These are phyloP conservation scores for Fusarium fracticaudum DNA, from an alignment of 2,329 filamentous ascomycete genomes.

Conservation along the genomic window DNA sequence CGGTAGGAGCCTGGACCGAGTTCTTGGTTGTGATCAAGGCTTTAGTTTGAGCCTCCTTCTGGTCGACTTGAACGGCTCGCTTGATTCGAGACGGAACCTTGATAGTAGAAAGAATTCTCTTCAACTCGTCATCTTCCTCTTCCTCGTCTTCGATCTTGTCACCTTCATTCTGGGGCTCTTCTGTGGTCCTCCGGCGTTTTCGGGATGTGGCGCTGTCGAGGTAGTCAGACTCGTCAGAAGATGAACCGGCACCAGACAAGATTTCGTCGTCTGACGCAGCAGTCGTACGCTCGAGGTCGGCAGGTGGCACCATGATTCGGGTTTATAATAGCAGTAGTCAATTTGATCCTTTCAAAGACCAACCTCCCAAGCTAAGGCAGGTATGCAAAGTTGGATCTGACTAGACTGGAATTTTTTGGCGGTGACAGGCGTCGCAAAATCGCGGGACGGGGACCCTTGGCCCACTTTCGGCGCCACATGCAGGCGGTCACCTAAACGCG, in stretches of 20 bases:
- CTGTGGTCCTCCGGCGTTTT: constrained; percentile 56
- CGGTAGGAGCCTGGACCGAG: constrained; percentile 60
- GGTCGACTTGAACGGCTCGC: constrained; percentile 45
- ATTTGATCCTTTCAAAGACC: constrained; percentile 16
- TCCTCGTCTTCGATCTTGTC: constrained; percentile 43
- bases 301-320: constrained; percentile 33
- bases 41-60: constrained; percentile 32
- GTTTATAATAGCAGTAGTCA: constrained; percentile 38
- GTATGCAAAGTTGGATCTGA: constrained; percentile 19
- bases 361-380: neutral
- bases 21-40: constrained; percentile 40
- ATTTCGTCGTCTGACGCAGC: constrained; percentile 28
- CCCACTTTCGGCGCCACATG: constrained; percentile 13
- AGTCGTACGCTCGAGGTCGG: constrained; percentile 30
- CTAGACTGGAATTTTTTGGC: constrained; percentile 39
- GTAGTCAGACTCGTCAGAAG: constrained; percentile 58
- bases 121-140: constrained; percentile 46
- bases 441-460: constrained; percentile 22
- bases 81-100: constrained; percentile 65
- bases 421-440: constrained; percentile 41
- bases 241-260: constrained; percentile 30
- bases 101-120: constrained; percentile 53
- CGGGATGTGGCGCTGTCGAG: constrained; percentile 57
- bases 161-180: constrained; percentile 37
- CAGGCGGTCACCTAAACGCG: constrained; percentile 37